Evolutionary conservation across 75 land plant species (phyloP), one percentile per base, ranked within the genome.

Genomic region (Cunninghamia lanceolata): DNA sequence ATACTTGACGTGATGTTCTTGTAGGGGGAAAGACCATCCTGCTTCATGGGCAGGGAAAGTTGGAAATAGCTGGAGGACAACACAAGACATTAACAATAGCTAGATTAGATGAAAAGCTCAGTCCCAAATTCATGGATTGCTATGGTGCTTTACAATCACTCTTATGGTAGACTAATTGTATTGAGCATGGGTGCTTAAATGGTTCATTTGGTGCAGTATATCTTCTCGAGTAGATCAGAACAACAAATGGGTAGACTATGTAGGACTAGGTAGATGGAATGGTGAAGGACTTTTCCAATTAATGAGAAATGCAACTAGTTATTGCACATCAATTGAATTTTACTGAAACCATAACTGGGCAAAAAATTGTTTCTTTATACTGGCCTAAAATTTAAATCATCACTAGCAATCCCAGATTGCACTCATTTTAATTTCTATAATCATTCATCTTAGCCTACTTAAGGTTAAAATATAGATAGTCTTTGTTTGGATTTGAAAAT

Each of bases 11-110:
- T 25, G 4, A 9, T 52, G 16, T 90, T 59, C 86, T 85, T 85
- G 59, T 84, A 95, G 97, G 97, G 68, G 97, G 75, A 32, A 84
- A 77, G 94, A 94, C 36, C 73, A 92, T 66, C 97, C 97, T 53
- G 96, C 97, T 43, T 91, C 84, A n/a, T 91, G 92, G 92, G 92
- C 87, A 9, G 35, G 40, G 4, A 70, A 86, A 35, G 84, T 90
- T 77, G 92, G 92, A 59, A 85, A 91, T 63, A 91, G 92, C 70
- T 91, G 92, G 92, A 88, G 92, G 13, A 91, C 92, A 53, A 91
- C 92, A 50, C 0, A 81, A n/a, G 92, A 91, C 43, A 91, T 91
- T 50, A 79, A 66, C 11, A 91, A 91, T 71, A 85, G 52, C 1
- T 91, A 89, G 92, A 50, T 59, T n/a, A 89, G 92, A 91, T 91